Base-by-base conservation (phyloP, 2,329 filamentous ascomycete genomes). In the Arthrobotrys conoides region DNA sequence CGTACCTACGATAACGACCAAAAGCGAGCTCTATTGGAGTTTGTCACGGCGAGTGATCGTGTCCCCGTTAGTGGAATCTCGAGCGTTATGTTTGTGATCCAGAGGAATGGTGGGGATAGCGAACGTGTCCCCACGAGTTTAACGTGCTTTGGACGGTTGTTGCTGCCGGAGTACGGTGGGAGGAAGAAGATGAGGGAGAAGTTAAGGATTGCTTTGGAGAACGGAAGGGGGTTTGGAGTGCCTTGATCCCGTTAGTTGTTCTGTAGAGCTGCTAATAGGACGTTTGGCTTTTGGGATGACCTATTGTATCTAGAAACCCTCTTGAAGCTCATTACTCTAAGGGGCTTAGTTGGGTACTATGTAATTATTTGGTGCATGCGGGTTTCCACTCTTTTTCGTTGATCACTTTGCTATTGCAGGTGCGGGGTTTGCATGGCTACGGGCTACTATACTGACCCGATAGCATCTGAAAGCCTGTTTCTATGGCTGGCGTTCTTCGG, bases 41-140 rank as follows among this genome's bases (percentile, higher is more conserved):
- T 99, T 82, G 94, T 99, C 33, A 99, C 96, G 14, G 95, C 95
- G 0, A 95, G 91, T 82, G 94, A 97, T 83, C 89, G 96, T 1
- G 89, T 98, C 1, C 96, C 96, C 0, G 92, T 97, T 0, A 94
- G 93, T 20, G 96, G 96, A 1, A 90, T 94, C 83, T 88, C 89
- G 80, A 93, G 92, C 81, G 86, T 98, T 57, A 90, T 92, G 82
- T 98, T 98, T 84, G 89, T 93, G 14, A 88, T 99, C 51, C 92
- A 95, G 84, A 90, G 89, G 82, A 93, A 94, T 83, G 90, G 92
- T 16, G 87, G 90, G 69, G 91, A 88, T 78, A 81, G 72, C 30
- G 81, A 82, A 84, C 83, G 86, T 81, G 83, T 99, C 81, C 96
- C 96, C 2, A 97, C 92, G 4, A 95, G 93, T 79, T 91, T 94